Base-by-base conservation (phyloP, 2,329 filamentous ascomycete genomes). In the Phialemoniopsis sp. region DNA sequence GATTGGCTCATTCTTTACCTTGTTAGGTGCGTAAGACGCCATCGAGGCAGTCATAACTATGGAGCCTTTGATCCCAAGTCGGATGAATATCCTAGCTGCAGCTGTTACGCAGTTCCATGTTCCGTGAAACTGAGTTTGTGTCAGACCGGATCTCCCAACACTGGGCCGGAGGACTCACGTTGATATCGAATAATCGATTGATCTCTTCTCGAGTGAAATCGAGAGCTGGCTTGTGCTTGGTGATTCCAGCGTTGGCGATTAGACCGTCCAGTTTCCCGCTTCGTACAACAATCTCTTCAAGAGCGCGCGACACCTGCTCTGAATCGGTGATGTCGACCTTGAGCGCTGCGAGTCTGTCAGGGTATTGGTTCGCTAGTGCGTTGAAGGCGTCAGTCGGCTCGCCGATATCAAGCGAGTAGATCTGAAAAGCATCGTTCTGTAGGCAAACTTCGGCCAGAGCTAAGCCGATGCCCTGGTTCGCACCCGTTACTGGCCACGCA, bases 401-500 rank as follows among this genome's bases (percentile, higher is more conserved):
- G 48, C 57, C 53, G 33, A 67, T 53, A 49, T 69, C 66, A 29
- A 69, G 53, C 12, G 59, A 64, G 55, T 62, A 68, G 33, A 68
- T 56, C 26, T 43, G 46, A 26, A 54, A 56, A 14, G 68, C 68
- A 4, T 53, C 53, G 49, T 72, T 72, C 46, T 59, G 63, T 8
- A 72, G 57, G 46, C 66, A 70, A 34, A 66, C 62, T 46, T 72
- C 63, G 16, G 67, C 67, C 32, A 72, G 62, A n/a, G 65, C 67
- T 5, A 70, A 58, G 8, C 67, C 67, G 33, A 70, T 70, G 38
- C 68, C 60, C 45, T 65, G 60, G 50, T 67, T 67, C 31, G 64
- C 64, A 13, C 64, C 64, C 3, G 64, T 66, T 44, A 67, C 61
- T 50, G 44, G 32, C 14, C 13, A 10, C 8, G 10, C 1, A n/a